These are phyloP conservation scores for Omphalotus olearius DNA, from an alignment of 1,284 basidiomycete species.

Conservation along the genomic window DNA sequence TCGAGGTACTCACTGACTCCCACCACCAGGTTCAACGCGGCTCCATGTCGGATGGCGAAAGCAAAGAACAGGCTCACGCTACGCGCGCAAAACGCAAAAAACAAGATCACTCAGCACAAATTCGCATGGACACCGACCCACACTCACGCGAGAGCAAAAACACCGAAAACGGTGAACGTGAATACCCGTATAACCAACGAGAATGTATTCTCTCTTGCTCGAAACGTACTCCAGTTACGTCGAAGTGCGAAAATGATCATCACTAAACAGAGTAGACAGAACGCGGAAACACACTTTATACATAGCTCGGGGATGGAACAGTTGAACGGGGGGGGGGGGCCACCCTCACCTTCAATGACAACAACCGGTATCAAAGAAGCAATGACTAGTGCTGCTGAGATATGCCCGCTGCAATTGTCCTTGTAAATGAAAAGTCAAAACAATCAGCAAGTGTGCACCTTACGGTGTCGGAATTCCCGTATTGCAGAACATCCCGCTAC, in stretches of 20 bases:
- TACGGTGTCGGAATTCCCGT: conserved; percentile 12
- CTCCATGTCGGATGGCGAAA: conserved; percentile 13
- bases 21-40: conserved; percentile 13
- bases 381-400: conserved; percentile 14
- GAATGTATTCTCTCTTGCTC: conserved; percentile 1
- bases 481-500: conserved; percentile 15
- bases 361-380: conserved; percentile 9
- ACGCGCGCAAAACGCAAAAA: not conserved
- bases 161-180: conserved; percentile 12
- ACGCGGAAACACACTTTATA: too few species aligned
- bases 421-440: not conserved
- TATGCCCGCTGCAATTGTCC: conserved; percentile 4
- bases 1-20: conserved; percentile 10
- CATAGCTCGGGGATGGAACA: too few species aligned
- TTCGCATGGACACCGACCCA: not conserved
- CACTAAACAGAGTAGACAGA: not conserved
- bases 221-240: conserved; percentile 3
- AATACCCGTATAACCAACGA: conserved; percentile 9
- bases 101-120: not conserved
- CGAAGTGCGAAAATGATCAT: conserved; percentile 2
- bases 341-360: conserved; percentile 12
- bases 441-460: not conserved
- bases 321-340: not conserved
- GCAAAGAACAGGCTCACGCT: conserved; percentile 11
- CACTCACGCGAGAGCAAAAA: conserved; percentile 13